Base-by-base conservation (phyloP, 805 yeast species). In the Barnettozyma siamensis region DNA sequence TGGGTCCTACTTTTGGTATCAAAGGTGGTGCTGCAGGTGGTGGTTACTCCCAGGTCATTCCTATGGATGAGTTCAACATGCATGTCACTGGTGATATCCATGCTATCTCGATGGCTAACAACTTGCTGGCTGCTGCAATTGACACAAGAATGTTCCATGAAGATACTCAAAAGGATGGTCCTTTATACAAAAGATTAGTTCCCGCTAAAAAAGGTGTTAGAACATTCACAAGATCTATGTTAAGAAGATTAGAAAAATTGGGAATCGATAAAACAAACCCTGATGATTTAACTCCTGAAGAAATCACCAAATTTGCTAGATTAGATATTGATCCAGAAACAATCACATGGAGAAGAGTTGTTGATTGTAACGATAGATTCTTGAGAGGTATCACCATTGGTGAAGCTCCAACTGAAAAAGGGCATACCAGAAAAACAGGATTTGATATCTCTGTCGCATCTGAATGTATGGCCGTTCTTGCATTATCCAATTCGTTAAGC, bases 21-120 rank as follows among this genome's bases (percentile, higher is more conserved):
- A 83, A 83, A 62, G 93, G 93, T 64, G 93, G 93, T 66, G 93
- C 93, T 51, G 93, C 93, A 7, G 93, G 93, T 60, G 91, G 93
- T 62, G 93, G 93, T 45, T 83, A 83, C 59, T 80, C 93, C 23
- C 91, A 83, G 64, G 93, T 83, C 26, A 82, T 83, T 59, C 93
- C 93, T 48, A 83, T 83, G 93, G 91, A 83, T 63, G 93, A 83
- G 59, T 83, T 83, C 69, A 83, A 83, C 68, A 75, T 83, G 83
- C 91, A 83, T 59, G 75, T 83, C 48, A 83, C 93, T 37, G 93
- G 93, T 61, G 93, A 83, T 63, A 83, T 84, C 46, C 93, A 84
- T 60, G 91, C 93, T 35, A 83, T 84, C 56, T 78, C 88, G 43
- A 80, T 80, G 70, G 93, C 93, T 40, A 82, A 83, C 61, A 84